Conservation (phyloP, 805 yeast genomes). For the Wickerhamiella sergipiensis region DNA sequence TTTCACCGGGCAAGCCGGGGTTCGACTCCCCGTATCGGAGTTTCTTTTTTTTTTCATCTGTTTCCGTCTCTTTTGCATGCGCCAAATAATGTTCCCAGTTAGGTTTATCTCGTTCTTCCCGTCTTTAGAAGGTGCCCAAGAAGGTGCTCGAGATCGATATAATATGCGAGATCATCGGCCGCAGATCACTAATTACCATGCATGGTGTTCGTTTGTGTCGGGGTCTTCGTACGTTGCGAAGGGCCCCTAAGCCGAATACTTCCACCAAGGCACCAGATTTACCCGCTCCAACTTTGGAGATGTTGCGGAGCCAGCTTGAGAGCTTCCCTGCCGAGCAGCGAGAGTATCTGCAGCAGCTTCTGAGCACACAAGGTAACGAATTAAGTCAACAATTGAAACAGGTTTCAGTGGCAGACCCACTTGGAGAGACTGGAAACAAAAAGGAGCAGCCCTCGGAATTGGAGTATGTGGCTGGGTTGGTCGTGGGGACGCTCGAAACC, state of each 20-base stretch:
- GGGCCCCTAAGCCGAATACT: background rate
- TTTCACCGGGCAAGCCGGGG: slow-evolving; percentile 21
- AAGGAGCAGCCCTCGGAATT: background rate
- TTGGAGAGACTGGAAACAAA: background rate
- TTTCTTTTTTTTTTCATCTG: background rate
- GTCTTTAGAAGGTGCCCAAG: too few relatives aligned
- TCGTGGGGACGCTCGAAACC: slow-evolving; percentile 1
- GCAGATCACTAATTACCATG: background rate
- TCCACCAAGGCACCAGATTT: background rate
- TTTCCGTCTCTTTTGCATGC: background rate
- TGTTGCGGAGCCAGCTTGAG: slow-evolving; percentile 7
- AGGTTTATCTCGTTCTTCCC: too few relatives aligned
- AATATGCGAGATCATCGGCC: too few relatives aligned
- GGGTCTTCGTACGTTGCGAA: background rate
- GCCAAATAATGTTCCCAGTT: too few relatives aligned
- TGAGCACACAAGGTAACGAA: slow-evolving; percentile 1
- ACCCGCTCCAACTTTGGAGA: slow-evolving; percentile 2
- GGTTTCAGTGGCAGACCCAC: background rate
- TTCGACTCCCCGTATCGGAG: slow-evolving; percentile 21
- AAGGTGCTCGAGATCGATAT: background rate
- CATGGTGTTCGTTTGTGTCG: background rate
- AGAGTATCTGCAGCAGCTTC: slow-evolving; percentile 5
- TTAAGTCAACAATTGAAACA: background rate
- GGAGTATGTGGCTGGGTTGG: slow-evolving; percentile 4
- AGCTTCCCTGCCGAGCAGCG: slow-evolving; percentile 9